Base-by-base conservation (phyloP, 495 filamentous ascomycete genomes). In the Podospora pseudoanserina region DNA sequence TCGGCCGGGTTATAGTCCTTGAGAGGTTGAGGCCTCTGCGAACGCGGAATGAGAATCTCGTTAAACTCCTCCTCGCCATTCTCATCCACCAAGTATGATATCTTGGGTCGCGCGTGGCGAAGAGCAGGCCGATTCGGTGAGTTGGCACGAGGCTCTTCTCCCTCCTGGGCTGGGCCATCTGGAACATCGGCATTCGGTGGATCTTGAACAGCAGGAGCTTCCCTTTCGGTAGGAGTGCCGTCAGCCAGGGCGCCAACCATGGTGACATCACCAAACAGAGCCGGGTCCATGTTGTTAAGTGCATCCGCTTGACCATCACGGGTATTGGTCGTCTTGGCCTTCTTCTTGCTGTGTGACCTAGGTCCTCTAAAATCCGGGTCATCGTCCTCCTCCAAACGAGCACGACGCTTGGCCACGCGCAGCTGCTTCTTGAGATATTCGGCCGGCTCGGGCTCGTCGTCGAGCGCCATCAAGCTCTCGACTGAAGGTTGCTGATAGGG, bases 361-460 rank as follows among this genome's bases (percentile, higher is more conserved):
- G 81, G 75, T 5, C 67, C 74, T 23, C 72, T 70, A 61, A 83
- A 84, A 57, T 84, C 82, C 3, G 82, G 82, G 61, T 84, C 82
- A n/a, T 81, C 65, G 39, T 83, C 75, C 5, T 76, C 78, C 60
- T 83, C 81, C 18, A 78, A 78, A 49, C 79, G 70, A 13, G 81
- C 81, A 60, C 76, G 77, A n/a, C 79, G 78, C 70, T 84, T 84
- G 4, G 81, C 79, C 16, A 77, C 68, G 4, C 81, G 79, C 9
- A 83, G 70, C 13, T 82, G 79, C 70, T 83, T 83, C 70, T 80
- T 84, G 15, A 83, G 67, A 60, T 79, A 83, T 9, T 84, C 82
- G 19, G 81, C 79, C 65, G 77, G 71, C 67, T 82, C 74, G 9
- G 79, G 79, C 63, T 83, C 78, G 27, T 81, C 75, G 13, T 80